A percentile compares a stretch with the other conserved stretches of the same genome.
These are phyloP conservation scores for Cymbopogon citratus DNA, from an alignment of 176 grass and related monocot species.

Conservation along the genomic window DNA sequence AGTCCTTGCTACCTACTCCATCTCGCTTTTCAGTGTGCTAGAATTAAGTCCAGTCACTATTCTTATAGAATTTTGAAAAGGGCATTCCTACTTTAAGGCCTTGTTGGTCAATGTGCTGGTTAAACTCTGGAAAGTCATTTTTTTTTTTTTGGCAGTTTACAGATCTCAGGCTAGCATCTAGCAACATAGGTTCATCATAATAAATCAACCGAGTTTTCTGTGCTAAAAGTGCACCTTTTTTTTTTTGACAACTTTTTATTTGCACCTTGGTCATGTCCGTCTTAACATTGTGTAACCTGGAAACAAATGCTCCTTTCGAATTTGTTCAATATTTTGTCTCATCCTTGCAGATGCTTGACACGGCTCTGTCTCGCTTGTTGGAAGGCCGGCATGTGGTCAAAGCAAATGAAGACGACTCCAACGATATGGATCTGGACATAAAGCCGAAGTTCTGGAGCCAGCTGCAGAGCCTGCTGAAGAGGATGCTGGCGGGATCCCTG, in stretches of 20 bases:
- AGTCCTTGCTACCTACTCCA: neutral
- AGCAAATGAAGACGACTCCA: constrained; percentile 35
- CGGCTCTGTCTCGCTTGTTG: constrained; percentile 58
- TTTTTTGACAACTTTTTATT: too few species aligned
- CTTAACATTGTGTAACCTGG: neutral
- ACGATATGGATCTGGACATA: constrained; percentile 49
- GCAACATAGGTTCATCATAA: neutral
- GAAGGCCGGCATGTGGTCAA: constrained; percentile 71
- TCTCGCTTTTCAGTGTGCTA: constrained; percentile 7
- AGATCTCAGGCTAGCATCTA: neutral
- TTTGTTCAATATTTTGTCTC: neutral
- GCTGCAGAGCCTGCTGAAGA: constrained; percentile 71
- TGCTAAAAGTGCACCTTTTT: neutral
- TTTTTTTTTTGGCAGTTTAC: neutral
- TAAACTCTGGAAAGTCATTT: neutral
- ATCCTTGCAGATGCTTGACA: constrained; percentile 63
- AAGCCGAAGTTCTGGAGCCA: constrained; percentile 73
- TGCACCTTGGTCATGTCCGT: neutral
- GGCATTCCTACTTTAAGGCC: too few species aligned
- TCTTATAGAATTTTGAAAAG: constrained; percentile 7
- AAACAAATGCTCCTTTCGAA: neutral
- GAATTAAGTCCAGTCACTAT: neutral
- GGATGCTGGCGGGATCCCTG: constrained; percentile 46
- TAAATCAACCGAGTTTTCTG: neutral
- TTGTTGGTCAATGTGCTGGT: neutral